Conservation (phyloP, 257 asterid species). For the Lavandula angustifolia region DNA sequence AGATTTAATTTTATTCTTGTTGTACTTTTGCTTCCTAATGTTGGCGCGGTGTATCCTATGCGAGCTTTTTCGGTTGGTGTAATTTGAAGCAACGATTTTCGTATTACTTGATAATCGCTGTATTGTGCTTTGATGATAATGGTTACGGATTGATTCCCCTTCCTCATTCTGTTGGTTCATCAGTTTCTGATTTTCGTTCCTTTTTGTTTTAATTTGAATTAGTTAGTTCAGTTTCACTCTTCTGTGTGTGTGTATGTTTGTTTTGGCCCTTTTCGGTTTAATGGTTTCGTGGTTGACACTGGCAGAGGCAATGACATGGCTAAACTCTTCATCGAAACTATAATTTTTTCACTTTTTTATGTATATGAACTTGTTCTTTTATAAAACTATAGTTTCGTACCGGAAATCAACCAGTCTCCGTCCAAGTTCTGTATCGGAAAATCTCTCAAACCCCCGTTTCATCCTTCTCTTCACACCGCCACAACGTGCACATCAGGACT, state of each 20-base stretch:
- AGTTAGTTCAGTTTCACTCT: neutral
- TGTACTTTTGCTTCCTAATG: slow-evolving; percentile 11
- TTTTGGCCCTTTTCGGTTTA: slow-evolving; percentile 26
- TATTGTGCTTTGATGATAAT: slow-evolving; percentile 21
- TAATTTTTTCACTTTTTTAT: too few relatives aligned
- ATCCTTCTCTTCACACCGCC: too few relatives aligned
- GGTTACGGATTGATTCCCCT: slow-evolving; percentile 20
- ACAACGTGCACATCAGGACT: too few relatives aligned
- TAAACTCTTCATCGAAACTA: too few relatives aligned
- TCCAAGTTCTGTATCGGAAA: too few relatives aligned
- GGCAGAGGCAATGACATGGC: slow-evolving; percentile 46
- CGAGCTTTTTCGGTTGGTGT: neutral
- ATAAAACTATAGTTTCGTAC: too few relatives aligned
- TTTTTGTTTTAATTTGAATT: neutral
- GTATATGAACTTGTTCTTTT: too few relatives aligned
- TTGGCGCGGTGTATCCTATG: neutral
- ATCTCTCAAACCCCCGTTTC: too few relatives aligned
- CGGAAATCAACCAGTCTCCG: too few relatives aligned
- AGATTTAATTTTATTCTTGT: slow-evolving; percentile 18
- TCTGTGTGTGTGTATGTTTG: slow-evolving; percentile 13
- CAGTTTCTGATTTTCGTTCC: neutral
- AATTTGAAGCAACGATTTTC: slow-evolving; percentile 29
- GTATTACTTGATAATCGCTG: slow-evolving; percentile 32
- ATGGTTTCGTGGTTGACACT: slow-evolving; percentile 23
- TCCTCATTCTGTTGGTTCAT: slow-evolving; percentile 2